Conservation (phyloP, 768 basidiomycete genomes). For the Collybia mongolica region DNA sequence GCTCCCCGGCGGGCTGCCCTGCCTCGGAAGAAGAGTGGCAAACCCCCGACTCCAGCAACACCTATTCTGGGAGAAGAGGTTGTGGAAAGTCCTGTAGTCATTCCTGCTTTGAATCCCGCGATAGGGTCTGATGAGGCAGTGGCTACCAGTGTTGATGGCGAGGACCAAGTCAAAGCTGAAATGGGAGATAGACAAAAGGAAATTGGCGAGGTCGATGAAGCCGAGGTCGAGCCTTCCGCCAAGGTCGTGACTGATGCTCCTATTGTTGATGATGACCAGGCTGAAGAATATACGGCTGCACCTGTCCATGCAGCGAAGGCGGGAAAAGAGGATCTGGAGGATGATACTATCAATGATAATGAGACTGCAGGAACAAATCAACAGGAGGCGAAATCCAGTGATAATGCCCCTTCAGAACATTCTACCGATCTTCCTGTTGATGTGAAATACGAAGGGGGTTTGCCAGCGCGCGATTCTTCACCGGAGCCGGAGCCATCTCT, state of each 20-base stretch:
- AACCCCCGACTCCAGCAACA: constrained; percentile 33
- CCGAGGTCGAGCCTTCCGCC: constrained; percentile 3
- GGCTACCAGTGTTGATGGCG: constrained; percentile 13
- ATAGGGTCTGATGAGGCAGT: no score
- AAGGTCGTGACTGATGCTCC: background rate
- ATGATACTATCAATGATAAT: background rate
- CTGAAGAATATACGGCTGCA: no score
- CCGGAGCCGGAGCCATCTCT: background rate
- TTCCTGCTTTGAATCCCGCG: background rate
- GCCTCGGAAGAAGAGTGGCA: constrained; percentile 64
- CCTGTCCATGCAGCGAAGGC: no score
- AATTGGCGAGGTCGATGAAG: constrained; percentile 7
- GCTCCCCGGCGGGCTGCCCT: constrained; percentile 74
- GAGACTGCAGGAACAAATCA: background rate
- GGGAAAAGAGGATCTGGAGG: background rate
- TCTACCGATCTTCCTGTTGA: constrained; percentile 1
- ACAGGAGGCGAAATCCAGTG: background rate
- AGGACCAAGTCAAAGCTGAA: constrained; percentile 4
- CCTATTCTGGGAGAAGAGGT: constrained; percentile 10
- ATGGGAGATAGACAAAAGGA: constrained; percentile 16
- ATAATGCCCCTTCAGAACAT: background rate
- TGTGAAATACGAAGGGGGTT: constrained; percentile 1
- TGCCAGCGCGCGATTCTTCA: background rate
- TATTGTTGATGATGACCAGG: background rate
- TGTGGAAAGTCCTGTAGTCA: constrained; percentile 7